Conservation (phyloP, 805 yeast species). For the Wickerhamomyces alni region DNA sequence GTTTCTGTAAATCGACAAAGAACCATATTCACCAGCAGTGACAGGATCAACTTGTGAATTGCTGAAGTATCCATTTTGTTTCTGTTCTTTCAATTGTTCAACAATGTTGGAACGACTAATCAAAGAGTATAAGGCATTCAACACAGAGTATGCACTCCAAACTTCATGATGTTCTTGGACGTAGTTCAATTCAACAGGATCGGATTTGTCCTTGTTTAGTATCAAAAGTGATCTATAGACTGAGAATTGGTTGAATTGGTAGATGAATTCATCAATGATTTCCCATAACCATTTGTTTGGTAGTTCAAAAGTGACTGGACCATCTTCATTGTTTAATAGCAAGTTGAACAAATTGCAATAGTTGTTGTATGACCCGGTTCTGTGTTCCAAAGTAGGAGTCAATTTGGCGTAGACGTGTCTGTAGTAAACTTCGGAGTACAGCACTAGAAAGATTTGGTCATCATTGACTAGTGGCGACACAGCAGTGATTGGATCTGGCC, state of each 20-base stretch:
- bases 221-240: conserved; percentile 33
- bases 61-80: conserved; percentile 7
- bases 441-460: conserved; percentile 38
- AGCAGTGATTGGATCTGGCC: conserved; percentile 41
- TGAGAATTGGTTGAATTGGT: conserved; percentile 42
- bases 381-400: conserved; percentile 37
- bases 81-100: conserved; percentile 33
- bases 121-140: conserved; percentile 42
- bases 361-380: conserved; percentile 42
- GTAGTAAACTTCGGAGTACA: conserved; percentile 45
- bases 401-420: conserved; percentile 42
- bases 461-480: conserved; percentile 37
- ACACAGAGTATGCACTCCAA: conserved; percentile 42
- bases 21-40: conserved; percentile 39
- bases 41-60: conserved; percentile 11
- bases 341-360: conserved; percentile 42
- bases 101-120: conserved; percentile 33
- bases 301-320: conserved; percentile 39
- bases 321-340: conserved; percentile 35
- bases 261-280: conserved; percentile 45
- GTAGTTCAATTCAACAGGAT: conserved; percentile 28
- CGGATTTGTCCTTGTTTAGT: conserved; percentile 23
- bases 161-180: conserved; percentile 33
- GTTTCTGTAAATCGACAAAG: conserved; percentile 36
- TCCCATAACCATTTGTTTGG: conserved; percentile 49